Base-by-base conservation (phyloP, 305 asterid species). In the Petunia hybrid region DNA sequence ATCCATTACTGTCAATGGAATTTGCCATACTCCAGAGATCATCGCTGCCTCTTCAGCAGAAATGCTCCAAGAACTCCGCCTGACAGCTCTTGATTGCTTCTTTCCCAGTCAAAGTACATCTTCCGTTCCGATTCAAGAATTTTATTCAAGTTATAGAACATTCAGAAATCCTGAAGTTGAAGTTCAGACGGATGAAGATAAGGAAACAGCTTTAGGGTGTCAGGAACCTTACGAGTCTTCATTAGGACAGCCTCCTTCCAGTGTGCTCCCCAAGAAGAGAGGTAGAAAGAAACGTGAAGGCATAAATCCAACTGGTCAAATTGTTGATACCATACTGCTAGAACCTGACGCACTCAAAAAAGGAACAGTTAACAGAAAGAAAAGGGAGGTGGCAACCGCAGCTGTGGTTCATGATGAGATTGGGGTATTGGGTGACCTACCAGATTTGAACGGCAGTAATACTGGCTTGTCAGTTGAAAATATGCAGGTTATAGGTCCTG, bases 131-230 rank as follows among this genome's bases (percentile, higher is more conserved):
- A 82, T 91, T 84, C 81, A 74, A 85, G 86, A 78, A 75, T 91
- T 91, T 83, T 86, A 82, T 65, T 48, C 78, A 71, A 84, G 91
- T 85, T 93, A 88, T 88, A 88, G 98, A 88, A 81, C 91, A 12
- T 93, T 89, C 84, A 81, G 86, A 9, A 87, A 87, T 70, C 78
- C 75, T 62, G 48, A 46, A 43, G 7, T 35, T 56, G 81, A 16
- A 62, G 59, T 55, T 63, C 70, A 77, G 35, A 79, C 81, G 48
- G 76, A 76, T 64, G 82, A 74, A 56, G 38, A 12, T 43, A 76
- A 78, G 83, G 85, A 57, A 71, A 80, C 68, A 41, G 42, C 73
- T 77, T 77, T 41, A 86, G 77, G 84, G 84, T 78, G 76, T 51
- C 38, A 63, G 60, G 61, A 62, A 35, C 66, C 35, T 43, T 73